Base-by-base conservation (phyloP, 2,329 filamentous ascomycete genomes). In the Colletotrichum orbiculare region DNA sequence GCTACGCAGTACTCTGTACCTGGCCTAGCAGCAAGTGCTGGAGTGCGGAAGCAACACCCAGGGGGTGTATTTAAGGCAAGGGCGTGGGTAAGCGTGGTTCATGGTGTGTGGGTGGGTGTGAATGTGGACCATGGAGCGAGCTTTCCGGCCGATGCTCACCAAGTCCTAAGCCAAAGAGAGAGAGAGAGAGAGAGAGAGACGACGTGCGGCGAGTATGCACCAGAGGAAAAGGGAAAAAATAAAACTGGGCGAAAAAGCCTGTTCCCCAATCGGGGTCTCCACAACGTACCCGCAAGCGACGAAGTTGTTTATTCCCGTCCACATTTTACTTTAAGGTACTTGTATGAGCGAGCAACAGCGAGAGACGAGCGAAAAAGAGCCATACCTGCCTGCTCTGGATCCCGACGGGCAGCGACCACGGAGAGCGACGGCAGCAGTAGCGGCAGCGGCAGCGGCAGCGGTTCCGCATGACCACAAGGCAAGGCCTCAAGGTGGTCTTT, bases 261-360 rank as follows among this genome's bases (percentile, higher is more conserved):
- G 57, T 52, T 48, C 56, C 46, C 47, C 46, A 45, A 64, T 52
- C 61, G 50, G 49, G 53, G 53, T 54, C 42, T 33, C 53, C 59
- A 63, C 63, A 43, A 63, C 52, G 53, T 63, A 54, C 58, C 63
- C 63, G 47, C 63, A 56, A 64, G 43, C 58, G 58, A 65, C 52
- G 4, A 25, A 25, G 52, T 52, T 45, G 62, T 53, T 53, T 62
- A 52, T 57, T 52, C 42, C 13, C 46, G 46, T 35, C 62, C 37
- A 61, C 49, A 42, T 50, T 58, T 55, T 34, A 17, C 17, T 3
- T 17, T 17, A 17, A 17, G 17, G 17, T 17, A 17, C 2, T 17
- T 17, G 17, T 17, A 15, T 25, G 25, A 25, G 25, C 25, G 15
- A 37, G 41, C 38, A 63, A 63, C 42, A 57, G 58, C 63, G 62